Conservation (phyloP, 2,329 filamentous ascomycete genomes). For the Pseudopyricularia cyperi region DNA sequence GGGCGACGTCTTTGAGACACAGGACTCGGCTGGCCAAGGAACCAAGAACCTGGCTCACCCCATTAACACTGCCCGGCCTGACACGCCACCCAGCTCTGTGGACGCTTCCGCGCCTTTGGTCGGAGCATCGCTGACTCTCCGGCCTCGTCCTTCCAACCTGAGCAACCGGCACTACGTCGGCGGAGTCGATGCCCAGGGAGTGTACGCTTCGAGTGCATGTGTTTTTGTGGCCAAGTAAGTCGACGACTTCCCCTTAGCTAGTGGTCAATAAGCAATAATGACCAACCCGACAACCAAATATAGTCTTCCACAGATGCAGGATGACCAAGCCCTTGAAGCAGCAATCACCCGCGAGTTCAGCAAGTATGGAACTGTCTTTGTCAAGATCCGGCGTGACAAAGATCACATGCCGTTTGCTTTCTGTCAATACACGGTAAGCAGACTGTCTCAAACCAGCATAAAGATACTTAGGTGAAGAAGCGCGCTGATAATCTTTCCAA, state of each 20-base stretch:
- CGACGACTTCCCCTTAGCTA: neutral
- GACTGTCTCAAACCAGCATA: too few relatives aligned
- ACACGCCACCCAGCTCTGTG: neutral
- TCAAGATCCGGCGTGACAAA: conserved; percentile 49
- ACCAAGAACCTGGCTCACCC: neutral
- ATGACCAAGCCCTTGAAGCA: conserved; percentile 36
- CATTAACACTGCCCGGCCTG: neutral
- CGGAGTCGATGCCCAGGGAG: conserved; percentile 34
- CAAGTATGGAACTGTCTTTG: conserved; percentile 41
- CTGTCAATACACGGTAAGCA: conserved; percentile 48
- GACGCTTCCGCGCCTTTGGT: neutral
- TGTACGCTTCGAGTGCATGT: conserved; percentile 42
- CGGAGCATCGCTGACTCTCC: conserved; percentile 1
- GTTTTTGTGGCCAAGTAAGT: conserved; percentile 56
- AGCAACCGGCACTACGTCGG: conserved; percentile 9
- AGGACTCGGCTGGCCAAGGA: neutral
- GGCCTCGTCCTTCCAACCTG: conserved; percentile 6
- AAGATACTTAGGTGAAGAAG: too few relatives aligned
- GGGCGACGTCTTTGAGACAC: conserved; percentile 5
- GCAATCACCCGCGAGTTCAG: conserved; percentile 40
- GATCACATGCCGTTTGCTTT: conserved; percentile 51
- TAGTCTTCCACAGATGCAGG: conserved; percentile 37
- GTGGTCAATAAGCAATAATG: neutral
- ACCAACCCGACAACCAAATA: neutral
- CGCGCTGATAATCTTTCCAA: conserved; percentile 15